A percentile compares a stretch with the other conserved stretches of the same genome.
phyloP scores from a whole-genome alignment of 371 early-diverging fungal genomes.

The Mucor plumbeus region DNA sequence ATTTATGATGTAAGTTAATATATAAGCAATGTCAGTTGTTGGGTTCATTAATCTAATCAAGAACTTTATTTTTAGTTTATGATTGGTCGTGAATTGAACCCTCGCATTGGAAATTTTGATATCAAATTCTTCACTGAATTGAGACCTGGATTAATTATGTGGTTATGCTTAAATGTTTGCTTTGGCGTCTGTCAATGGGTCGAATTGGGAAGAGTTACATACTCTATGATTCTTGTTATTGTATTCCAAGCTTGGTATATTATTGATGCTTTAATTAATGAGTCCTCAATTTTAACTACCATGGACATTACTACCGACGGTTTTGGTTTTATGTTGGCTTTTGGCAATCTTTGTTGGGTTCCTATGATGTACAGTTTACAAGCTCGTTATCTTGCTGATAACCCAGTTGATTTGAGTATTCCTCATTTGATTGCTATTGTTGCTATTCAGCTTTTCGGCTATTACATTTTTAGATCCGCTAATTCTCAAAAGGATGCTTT shows the following conservation, averaged over 20 bases:
- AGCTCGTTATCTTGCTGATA: conserved; percentile 82
- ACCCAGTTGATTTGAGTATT: conserved; percentile 61
- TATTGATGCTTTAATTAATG: conserved; percentile 83
- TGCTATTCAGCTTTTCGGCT: conserved; percentile 67
- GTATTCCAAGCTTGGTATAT: conserved; percentile 85
- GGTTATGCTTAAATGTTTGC: conserved; percentile 77
- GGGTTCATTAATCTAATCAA: background rate
- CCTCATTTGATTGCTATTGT: conserved; percentile 51
- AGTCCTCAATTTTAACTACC: conserved; percentile 86
- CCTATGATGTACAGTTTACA: conserved; percentile 90
- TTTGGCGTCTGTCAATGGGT: conserved; percentile 81
- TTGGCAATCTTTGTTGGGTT: conserved; percentile 90
- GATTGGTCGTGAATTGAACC: conserved; percentile 89
- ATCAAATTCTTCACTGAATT: conserved; percentile 93
- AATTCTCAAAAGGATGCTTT: conserved; percentile 91
- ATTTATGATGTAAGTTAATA: conserved; percentile 79
- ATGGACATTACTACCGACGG: conserved; percentile 96
- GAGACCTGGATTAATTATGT: conserved; percentile 87
- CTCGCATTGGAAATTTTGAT: conserved; percentile 83
- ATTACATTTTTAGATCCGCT: conserved; percentile 85
- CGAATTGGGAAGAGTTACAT: conserved; percentile 68
- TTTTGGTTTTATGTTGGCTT: conserved; percentile 92
- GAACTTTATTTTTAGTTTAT: conserved; percentile 56
- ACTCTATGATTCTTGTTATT: conserved; percentile 77
- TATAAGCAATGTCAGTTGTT: background rate